Percentiles rank a stretch among this genome's conserved stretches.
Conservation (phyloP, 164 flowering plant species). For the Magnolia kwangsiensis region DNA sequence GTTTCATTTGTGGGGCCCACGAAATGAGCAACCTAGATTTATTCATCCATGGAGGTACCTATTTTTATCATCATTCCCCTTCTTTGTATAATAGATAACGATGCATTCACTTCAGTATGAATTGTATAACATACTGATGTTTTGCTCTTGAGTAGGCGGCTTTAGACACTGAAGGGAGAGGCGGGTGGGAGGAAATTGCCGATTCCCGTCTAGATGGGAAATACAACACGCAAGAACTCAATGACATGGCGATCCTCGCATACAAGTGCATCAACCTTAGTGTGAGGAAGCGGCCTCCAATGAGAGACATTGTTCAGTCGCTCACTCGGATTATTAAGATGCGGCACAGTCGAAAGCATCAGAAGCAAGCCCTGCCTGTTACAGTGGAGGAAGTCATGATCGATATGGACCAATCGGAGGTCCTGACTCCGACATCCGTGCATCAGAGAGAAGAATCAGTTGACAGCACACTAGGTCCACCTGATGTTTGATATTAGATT, state of each 20-base stretch:
- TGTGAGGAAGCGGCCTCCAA: conserved; percentile 69
- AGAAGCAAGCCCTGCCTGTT: conserved; percentile 33
- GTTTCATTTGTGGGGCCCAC: no score
- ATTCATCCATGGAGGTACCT: no score
- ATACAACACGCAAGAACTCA: conserved; percentile 63
- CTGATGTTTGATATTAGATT: conserved; percentile 29
- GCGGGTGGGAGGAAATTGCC: conserved; percentile 92
- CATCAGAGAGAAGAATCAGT: conserved; percentile 57
- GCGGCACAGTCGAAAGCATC: conserved; percentile 49
- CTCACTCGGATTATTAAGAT: conserved; percentile 53
- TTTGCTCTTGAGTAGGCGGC: conserved; percentile 58
- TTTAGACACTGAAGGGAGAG: conserved; percentile 65
- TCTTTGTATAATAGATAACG: no score
- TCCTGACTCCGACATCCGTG: conserved; percentile 26
- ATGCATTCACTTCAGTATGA: no score
- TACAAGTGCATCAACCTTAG: conserved; percentile 68
- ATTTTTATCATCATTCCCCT: no score
- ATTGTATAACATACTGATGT: no score
- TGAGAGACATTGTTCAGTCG: conserved; percentile 82
- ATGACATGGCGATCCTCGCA: conserved; percentile 71
- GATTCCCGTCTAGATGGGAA: conserved; percentile 74
- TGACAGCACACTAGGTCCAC: conserved; percentile 46
- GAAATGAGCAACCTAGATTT: no score
- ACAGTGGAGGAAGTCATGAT: conserved; percentile 41
- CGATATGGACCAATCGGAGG: conserved; percentile 45